Evolutionary conservation across 2,329 filamentous ascomycete genomes (phyloP).

Genomic region (Trichophaea hybrida): DNA sequence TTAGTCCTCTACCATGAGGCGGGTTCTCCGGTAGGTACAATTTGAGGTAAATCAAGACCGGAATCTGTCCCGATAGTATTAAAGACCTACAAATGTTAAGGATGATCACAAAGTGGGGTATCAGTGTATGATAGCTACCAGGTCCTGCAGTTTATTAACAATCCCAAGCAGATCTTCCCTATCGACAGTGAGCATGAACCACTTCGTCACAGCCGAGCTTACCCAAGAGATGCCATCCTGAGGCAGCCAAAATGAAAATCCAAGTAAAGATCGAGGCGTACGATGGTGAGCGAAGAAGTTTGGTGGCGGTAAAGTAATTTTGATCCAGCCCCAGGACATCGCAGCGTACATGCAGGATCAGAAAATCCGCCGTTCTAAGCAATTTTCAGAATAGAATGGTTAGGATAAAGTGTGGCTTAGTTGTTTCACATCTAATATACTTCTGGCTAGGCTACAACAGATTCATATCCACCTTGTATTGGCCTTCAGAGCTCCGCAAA

Average conservation of each 20-base stretch:
- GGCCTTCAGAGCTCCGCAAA: too few relatives aligned
- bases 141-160: constrained; percentile 95
- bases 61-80: constrained; percentile 99
- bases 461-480: too few relatives aligned
- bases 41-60: constrained; percentile 78
- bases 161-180: constrained; percentile 84
- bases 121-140: constrained; percentile 33
- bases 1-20: constrained; percentile 17
- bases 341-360: neutral
- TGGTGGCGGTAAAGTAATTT: neutral
- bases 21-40: constrained; percentile 48
- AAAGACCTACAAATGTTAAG: constrained; percentile 47
- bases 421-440: neutral
- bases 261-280: neutral
- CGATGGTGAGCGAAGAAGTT: neutral
- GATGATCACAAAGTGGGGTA: constrained; percentile 14
- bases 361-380: neutral
- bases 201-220: constrained; percentile 1
- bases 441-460: too few relatives aligned
- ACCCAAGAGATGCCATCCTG: constrained; percentile 62
- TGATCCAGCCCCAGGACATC: neutral
- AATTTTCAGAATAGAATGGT: neutral
- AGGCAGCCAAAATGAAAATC: constrained; percentile 1
- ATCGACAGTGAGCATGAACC: constrained; percentile 10
- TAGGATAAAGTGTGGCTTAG: neutral